Conservation (phyloP, 2,329 filamentous ascomycete genomes). For the Fusarium ambrosium region DNA sequence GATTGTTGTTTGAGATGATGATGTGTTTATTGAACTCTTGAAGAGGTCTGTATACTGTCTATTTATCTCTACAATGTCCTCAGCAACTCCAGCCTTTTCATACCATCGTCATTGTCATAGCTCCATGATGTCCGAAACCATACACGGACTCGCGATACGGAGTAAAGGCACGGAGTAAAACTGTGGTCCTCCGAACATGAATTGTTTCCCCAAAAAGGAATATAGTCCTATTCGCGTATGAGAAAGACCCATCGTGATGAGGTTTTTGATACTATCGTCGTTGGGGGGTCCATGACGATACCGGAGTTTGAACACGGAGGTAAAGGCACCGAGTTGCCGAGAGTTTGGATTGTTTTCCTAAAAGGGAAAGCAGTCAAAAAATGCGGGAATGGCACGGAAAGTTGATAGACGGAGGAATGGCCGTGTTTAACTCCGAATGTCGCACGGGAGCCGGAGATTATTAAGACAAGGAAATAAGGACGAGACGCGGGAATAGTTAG, state of each 20-base stretch:
- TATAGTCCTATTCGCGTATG: constrained; percentile 9
- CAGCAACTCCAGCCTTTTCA: background rate
- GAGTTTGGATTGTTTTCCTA: constrained; percentile 32
- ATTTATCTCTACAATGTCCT: constrained; percentile 18
- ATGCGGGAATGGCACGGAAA: background rate
- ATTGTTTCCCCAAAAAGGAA: background rate
- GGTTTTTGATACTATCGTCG: background rate
- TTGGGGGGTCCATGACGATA: background rate
- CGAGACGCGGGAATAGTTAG: background rate
- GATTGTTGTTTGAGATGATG: background rate
- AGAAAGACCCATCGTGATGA: background rate
- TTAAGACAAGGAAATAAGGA: background rate
- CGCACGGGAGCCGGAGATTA: background rate
- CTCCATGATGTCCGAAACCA: background rate
- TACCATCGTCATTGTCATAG: background rate
- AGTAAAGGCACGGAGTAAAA: background rate
- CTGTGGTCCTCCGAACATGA: background rate
- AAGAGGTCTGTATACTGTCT: background rate
- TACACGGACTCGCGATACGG: constrained; percentile 3
- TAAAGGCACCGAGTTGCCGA: constrained; percentile 6
- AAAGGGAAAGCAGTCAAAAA: constrained; percentile 29
- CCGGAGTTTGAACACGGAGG: constrained; percentile 10
- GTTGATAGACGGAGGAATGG: background rate
- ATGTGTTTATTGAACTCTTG: background rate
- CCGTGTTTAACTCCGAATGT: constrained; percentile 1